These are phyloP conservation scores for Carallia pectinifolia DNA, from an alignment of 345 rosid genomes.

Conservation along the genomic window DNA sequence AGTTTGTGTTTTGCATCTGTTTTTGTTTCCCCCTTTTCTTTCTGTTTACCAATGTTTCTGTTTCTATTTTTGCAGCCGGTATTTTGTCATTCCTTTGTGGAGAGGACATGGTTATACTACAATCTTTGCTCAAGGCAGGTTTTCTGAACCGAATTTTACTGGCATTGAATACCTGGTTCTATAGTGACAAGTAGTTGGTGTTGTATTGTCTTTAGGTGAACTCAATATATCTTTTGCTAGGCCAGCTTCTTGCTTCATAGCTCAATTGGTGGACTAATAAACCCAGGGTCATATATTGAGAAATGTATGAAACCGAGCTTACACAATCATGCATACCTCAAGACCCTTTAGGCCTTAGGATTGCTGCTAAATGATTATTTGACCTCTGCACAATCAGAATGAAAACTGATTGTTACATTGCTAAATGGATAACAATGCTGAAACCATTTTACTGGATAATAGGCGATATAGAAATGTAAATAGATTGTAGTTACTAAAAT, in stretches of 20 bases:
- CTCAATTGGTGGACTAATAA: not conserved
- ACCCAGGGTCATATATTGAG: not conserved
- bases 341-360: not conserved
- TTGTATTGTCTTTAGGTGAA: not conserved
- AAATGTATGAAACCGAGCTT: not conserved
- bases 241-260: not conserved
- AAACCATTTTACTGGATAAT: not conserved
- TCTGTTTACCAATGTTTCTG: constrained; percentile 1
- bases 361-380: not conserved
- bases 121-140: constrained; percentile 85
- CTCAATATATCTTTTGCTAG: constrained; percentile 1
- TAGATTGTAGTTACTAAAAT: not conserved
- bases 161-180: not conserved
- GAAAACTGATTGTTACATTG: not conserved
- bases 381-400: not conserved
- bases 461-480: not conserved
- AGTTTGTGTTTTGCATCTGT: constrained; percentile 11
- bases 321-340: not conserved
- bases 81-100: constrained; percentile 89
- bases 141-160: constrained; percentile 7
- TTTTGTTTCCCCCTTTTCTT: not conserved
- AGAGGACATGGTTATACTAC: constrained; percentile 87
- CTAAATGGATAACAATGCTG: not conserved
- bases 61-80: constrained; percentile 50
- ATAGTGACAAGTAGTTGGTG: not conserved